Evolutionary conservation across 2,329 filamentous ascomycete species (phyloP), one percentile per base, ranked within the genome.

Genomic region (Pseudogymnoascus sp.): DNA sequence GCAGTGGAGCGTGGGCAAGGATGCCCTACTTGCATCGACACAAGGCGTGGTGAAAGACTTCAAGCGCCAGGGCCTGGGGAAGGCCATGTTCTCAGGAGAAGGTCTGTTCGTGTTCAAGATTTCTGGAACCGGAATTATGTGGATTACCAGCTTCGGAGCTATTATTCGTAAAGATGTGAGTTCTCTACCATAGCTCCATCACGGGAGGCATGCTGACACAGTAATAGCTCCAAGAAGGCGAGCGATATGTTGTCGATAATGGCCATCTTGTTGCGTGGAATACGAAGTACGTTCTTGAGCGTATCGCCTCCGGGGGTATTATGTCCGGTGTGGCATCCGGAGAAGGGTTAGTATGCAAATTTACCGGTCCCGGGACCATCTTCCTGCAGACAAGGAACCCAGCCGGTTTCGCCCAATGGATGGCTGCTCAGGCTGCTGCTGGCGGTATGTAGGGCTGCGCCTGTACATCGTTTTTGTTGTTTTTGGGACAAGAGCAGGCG

Each of bases 261-360:
- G 91, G 91, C 2, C 92, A 97, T 69, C 81, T 97, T 0, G 92
- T 97, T 0, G 93, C 95, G 0, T 99, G 95, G 95, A 97, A 97
- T 74, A 93, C 90, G 72, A 91, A 96, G 72, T 99, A 97, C 71
- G 83, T 90, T 4, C 86, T 99, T 66, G 92, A 97, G 77, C 87
- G 95, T 14, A 89, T 96, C 3, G 88, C 93, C 0, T 95, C 90
- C 2, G 95, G 95, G 1, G 95, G 95, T 38, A 87, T 99, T 67
- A 89, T 99, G n/a, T 93, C 90, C n/a, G 87, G 88, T 8, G 75
- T 96, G 21, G 86, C 87, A 28, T 88, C 91, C 0, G 89, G 84
- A 0, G 95, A 99, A 76, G 95, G 95, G 0, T 78, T 97, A 37
- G 93, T 96, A 3, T 99, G 95, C 80, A 96, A 92, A 73, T 97